Percentiles rank a stretch among this genome's conserved stretches.
Conservation (phyloP, 2,329 filamentous ascomycete species). For the Aspergillus texensis region DNA sequence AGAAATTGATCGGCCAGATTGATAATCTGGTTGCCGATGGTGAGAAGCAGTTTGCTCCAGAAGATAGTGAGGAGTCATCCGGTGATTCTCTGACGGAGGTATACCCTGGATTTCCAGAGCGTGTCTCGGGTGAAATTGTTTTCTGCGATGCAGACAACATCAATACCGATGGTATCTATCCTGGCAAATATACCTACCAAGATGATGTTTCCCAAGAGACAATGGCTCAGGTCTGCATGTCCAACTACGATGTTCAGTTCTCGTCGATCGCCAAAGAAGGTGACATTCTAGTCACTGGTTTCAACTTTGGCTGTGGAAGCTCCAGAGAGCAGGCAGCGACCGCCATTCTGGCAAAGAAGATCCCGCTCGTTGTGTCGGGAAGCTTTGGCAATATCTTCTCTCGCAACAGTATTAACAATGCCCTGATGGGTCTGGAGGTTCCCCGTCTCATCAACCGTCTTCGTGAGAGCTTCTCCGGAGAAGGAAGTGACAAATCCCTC, state of each 20-base stretch:
- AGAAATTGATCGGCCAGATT: slow-evolving; percentile 69
- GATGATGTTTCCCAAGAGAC: slow-evolving; percentile 74
- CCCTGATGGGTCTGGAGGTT: slow-evolving; percentile 44
- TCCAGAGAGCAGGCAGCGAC: slow-evolving; percentile 88
- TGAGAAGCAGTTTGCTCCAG: slow-evolving; percentile 49
- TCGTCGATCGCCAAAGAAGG: slow-evolving; percentile 62
- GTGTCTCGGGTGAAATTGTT: slow-evolving; percentile 81
- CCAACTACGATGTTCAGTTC: slow-evolving; percentile 85
- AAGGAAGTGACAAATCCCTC: slow-evolving; percentile 22
- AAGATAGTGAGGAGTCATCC: slow-evolving; percentile 19
- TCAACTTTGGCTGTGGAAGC: slow-evolving; percentile 84
- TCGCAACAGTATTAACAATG: slow-evolving; percentile 47
- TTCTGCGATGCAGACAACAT: slow-evolving; percentile 87
- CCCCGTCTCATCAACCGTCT: slow-evolving; percentile 40
- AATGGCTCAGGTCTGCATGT: slow-evolving; percentile 91
- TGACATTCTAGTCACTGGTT: slow-evolving; percentile 83
- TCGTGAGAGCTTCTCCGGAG: slow-evolving; percentile 33
- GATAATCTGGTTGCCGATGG: slow-evolving; percentile 63
- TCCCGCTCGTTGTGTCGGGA: slow-evolving; percentile 41
- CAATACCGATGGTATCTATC: slow-evolving; percentile 91
- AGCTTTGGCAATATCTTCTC: slow-evolving; percentile 45
- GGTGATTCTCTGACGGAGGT: slow-evolving; percentile 61
- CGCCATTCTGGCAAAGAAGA: slow-evolving; percentile 58
- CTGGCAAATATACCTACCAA: slow-evolving; percentile 89
- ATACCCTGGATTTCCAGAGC: slow-evolving; percentile 82